These are phyloP conservation scores for Mucor saturninus DNA, from an alignment of 371 early-diverging fungal genomes.

Conservation along the genomic window DNA sequence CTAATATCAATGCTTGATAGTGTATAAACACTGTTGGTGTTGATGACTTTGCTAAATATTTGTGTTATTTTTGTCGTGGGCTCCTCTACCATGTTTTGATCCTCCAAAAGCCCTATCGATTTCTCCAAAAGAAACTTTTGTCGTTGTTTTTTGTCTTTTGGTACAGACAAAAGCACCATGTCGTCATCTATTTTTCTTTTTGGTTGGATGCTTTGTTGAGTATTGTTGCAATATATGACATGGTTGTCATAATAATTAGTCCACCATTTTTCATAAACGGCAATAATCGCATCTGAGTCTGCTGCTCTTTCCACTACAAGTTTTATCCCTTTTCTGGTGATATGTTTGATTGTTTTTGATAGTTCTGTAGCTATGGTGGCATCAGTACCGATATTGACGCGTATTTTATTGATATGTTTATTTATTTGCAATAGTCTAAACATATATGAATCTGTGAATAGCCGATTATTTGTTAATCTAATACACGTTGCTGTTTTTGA, in stretches of 20 bases:
- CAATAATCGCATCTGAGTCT: conserved; percentile 14
- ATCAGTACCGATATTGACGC: conserved; percentile 15
- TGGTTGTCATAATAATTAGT: conserved; percentile 14
- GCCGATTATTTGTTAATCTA: conserved; percentile 12
- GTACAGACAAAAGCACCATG: conserved; percentile 15
- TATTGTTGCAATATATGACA: conserved; percentile 14
- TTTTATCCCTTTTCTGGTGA: conserved; percentile 13
- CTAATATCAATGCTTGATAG: too few relatives aligned
- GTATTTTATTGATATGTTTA: conserved; percentile 13
- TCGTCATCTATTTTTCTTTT: conserved; percentile 12
- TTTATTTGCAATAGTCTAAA: conserved; percentile 13
- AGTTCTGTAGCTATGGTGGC: conserved; percentile 15
- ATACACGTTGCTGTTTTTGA: conserved; percentile 15
- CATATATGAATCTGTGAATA: conserved; percentile 14
- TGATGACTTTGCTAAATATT: too few relatives aligned
- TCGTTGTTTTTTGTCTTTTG: conserved; percentile 12
- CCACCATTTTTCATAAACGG: conserved; percentile 15
- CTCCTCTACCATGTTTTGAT: conserved; percentile 15
- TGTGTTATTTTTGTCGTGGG: background rate
- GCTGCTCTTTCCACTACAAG: conserved; percentile 15
- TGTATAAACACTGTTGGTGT: too few relatives aligned
- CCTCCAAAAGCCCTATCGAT: conserved; percentile 15
- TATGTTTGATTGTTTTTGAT: conserved; percentile 14
- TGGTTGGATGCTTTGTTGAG: conserved; percentile 15
- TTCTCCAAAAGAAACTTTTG: conserved; percentile 14